These are phyloP conservation scores for Penicillium fimorum DNA, from an alignment of 495 filamentous ascomycete genomes.

Conservation along the genomic window DNA sequence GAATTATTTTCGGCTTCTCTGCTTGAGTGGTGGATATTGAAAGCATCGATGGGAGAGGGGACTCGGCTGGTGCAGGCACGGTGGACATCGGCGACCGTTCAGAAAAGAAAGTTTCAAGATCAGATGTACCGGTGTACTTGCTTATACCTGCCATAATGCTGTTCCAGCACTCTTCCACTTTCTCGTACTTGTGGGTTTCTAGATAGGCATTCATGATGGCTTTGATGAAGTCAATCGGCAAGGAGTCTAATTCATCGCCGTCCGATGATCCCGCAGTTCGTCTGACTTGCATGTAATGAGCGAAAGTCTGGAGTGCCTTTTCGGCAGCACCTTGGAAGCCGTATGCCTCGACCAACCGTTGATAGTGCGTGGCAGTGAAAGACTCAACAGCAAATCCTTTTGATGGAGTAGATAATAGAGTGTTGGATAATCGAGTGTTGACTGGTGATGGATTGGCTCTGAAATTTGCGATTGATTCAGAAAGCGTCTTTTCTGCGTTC, in stretches of 20 bases:
- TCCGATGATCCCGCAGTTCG: constrained; percentile 27
- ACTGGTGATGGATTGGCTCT: constrained; percentile 27
- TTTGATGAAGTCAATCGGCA: constrained; percentile 59
- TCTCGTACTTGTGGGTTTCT: constrained; percentile 51
- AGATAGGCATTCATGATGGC: constrained; percentile 64
- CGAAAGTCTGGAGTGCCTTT: constrained; percentile 55
- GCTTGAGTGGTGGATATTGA: neutral
- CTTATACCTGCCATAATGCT: constrained; percentile 54
- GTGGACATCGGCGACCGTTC: neutral
- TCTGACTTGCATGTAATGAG: constrained; percentile 43
- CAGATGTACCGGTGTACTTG: constrained; percentile 34
- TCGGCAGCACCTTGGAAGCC: constrained; percentile 54
- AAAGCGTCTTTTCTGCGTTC: constrained; percentile 40
- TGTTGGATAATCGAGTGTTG: constrained; percentile 25
- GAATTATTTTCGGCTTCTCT: constrained; percentile 35
- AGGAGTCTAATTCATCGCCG: constrained; percentile 23
- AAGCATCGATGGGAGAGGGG: neutral
- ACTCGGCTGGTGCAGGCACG: neutral
- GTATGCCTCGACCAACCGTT: constrained; percentile 62
- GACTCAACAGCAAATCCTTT: constrained; percentile 29
- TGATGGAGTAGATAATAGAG: constrained; percentile 14
- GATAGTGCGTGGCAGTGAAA: constrained; percentile 50
- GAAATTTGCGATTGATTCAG: constrained; percentile 28
- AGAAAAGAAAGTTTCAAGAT: constrained; percentile 23
- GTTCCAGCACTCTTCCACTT: constrained; percentile 65